These are phyloP conservation scores for Neostapfia colusana DNA, from an alignment of 176 grass and related monocot species.

Conservation along the genomic window DNA sequence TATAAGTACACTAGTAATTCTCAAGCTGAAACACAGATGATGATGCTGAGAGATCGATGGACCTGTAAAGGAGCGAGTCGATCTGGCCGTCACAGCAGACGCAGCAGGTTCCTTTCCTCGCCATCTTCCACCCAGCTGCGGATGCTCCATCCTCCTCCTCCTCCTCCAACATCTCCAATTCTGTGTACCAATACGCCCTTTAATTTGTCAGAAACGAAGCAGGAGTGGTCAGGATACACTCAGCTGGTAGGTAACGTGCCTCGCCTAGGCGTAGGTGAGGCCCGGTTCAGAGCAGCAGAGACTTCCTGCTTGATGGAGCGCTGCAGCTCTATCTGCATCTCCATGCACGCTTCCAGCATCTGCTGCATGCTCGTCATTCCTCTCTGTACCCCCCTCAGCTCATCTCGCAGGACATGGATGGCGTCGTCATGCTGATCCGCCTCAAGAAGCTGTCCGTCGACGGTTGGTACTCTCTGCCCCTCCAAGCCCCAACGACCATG, in stretches of 20 bases:
- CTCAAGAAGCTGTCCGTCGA: constrained; percentile 27
- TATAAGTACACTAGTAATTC: too few relatives aligned
- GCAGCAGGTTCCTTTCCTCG: constrained; percentile 81
- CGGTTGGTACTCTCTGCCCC: constrained; percentile 27
- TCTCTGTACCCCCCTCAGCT: constrained; percentile 65
- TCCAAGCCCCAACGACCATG: constrained; percentile 58
- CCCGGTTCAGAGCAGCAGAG: constrained; percentile 70
- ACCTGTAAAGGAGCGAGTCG: constrained; percentile 93
- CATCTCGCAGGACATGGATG: constrained; percentile 73
- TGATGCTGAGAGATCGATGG: too few relatives aligned
- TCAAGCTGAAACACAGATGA: too few relatives aligned
- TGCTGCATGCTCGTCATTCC: constrained; percentile 70
- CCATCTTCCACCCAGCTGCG: constrained; percentile 75
- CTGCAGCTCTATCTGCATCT: constrained; percentile 94
- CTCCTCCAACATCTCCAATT: too few relatives aligned
- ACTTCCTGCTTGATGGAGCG: constrained; percentile 82
- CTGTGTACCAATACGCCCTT: too few relatives aligned
- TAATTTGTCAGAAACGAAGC: too few relatives aligned
- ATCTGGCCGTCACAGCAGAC: constrained; percentile 87
- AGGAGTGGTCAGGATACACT: too few relatives aligned
- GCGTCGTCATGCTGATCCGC: constrained; percentile 40
- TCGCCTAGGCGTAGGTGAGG: constrained; percentile 7
- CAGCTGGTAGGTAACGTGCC: too few relatives aligned
- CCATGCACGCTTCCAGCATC: constrained; percentile 83
- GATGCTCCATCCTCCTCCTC: constrained; percentile 48